phyloP scores from a whole-genome alignment of 495 filamentous ascomycete genomes.

The Aspergillus avenaceus region DNA sequence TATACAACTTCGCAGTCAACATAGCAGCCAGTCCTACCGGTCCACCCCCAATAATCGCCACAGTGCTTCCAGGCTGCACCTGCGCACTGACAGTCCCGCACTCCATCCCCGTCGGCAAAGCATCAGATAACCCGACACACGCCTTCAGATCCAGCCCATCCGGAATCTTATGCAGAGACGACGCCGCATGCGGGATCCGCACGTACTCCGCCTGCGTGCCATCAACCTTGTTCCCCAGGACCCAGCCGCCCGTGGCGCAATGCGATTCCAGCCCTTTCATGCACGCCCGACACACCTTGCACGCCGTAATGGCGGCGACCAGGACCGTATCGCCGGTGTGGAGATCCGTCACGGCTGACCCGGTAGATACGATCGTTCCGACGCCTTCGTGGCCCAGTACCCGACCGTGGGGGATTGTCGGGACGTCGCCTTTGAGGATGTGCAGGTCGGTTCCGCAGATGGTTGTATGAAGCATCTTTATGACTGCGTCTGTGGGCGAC shows the following conservation, averaged over 20 bases:
- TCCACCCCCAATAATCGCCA: constrained; percentile 47
- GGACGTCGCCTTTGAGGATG: constrained; percentile 62
- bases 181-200: constrained; percentile 40
- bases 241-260: constrained; percentile 41
- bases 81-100: constrained; percentile 42
- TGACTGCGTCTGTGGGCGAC: constrained; percentile 69
- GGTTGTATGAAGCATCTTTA: constrained; percentile 71
- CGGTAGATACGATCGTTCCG: constrained; percentile 67
- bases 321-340: constrained; percentile 34
- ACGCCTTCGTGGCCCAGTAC: constrained; percentile 83
- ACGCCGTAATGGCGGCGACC: constrained; percentile 35
- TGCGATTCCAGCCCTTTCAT: constrained; percentile 29
- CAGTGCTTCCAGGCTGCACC: constrained; percentile 34
- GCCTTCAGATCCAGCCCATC: constrained; percentile 29
- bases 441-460: constrained; percentile 81
- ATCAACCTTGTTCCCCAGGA: constrained; percentile 39
- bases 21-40: constrained; percentile 45
- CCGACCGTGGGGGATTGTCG: constrained; percentile 66
- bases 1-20: constrained; percentile 43
- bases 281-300: constrained; percentile 33
- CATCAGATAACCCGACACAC: constrained; percentile 33
- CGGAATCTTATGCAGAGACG: constrained; percentile 35
- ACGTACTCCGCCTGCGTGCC: constrained; percentile 52
- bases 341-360: constrained; percentile 50
- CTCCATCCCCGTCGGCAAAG: constrained; percentile 40